Evolutionary conservation across 2,329 filamentous ascomycete species (phyloP), one percentile per base, ranked within the genome.

Genomic region (Diatrype stigma): DNA sequence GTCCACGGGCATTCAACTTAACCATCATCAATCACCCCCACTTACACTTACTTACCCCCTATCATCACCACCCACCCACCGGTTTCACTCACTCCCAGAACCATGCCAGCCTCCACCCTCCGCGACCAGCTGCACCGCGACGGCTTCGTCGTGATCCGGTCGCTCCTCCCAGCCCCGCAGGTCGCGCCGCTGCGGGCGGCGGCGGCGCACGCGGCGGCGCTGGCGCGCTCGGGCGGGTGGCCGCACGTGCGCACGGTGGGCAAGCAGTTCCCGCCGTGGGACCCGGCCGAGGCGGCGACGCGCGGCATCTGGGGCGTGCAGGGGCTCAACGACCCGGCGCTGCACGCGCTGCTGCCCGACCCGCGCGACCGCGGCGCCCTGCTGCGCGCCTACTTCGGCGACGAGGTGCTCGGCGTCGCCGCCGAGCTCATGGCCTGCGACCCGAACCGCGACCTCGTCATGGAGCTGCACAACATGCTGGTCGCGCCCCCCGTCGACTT

Each of bases 211-310:
- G 79, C 81, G n/a, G 82, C 84, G 19, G 64, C 71, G 2, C 72
- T 82, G 40, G 86, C 88, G 40, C 83, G 88, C 56, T 60, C 73
- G n/a, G 90, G 90, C 35, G 64, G 77, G 55, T 96, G 90, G 90
- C 89, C 89, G 3, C 80, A 87, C 70, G 84, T 95, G 63, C 87
- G 90, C 57, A 93, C 89, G 0, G 81, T 94, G 2, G 89, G 89
- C 49, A 95, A 95, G 70, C 90, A 96, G 70, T 96, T 96, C 72
- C 91, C 90, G 1, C 91, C 91, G 0, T 96, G 90, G 90, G 74
- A 44, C 80, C 4, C 75, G 75, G 46, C 72, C 77, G 1, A 73
- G 1, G 67, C 74, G 0, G 73, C 72, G 0, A 68, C 74, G 0
- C 74, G 77, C 47, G 89, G 89, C 19, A 95, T 96, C 68, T 96